Conservation (phyloP, 2,329 filamentous ascomycete species). For the Paradendryphiella salina region DNA sequence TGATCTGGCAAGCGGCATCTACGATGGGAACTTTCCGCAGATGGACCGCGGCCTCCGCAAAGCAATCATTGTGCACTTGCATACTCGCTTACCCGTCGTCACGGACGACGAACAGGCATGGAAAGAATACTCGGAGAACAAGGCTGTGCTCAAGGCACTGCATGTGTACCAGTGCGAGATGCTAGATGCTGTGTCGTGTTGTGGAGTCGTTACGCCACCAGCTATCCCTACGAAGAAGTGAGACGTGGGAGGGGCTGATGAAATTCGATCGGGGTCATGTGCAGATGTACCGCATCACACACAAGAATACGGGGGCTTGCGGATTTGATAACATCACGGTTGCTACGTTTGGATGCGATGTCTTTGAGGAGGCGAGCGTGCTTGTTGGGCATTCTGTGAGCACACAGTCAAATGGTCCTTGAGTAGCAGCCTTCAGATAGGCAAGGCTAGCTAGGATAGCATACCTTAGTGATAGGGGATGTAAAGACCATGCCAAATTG, state of each 20-base stretch:
- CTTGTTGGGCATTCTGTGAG: not conserved
- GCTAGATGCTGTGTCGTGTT: not conserved
- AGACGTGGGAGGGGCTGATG: too few species aligned
- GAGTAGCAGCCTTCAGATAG: not conserved
- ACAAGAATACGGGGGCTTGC: too few species aligned
- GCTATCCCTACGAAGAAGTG: not conserved
- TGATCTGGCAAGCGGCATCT: slow-evolving; percentile 17
- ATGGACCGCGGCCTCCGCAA: slow-evolving; percentile 24
- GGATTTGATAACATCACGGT: not conserved
- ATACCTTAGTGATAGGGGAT: not conserved
- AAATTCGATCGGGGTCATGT: too few species aligned
- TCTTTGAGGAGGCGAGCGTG: not conserved
- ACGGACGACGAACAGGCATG: slow-evolving; percentile 16
- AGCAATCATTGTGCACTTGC: slow-evolving; percentile 14
- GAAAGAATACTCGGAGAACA: slow-evolving; percentile 16
- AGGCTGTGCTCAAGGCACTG: slow-evolving; percentile 16
- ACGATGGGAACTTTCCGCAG: slow-evolving; percentile 11
- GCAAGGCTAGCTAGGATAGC: not conserved
- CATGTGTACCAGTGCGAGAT: slow-evolving; percentile 11
- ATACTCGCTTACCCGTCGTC: slow-evolving; percentile 15
- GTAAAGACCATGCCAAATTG: not conserved
- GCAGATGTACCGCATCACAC: too few species aligned
- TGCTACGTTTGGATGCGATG: not conserved
- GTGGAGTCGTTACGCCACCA: not conserved
- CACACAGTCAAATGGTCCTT: not conserved